These are phyloP conservation scores for Bigelowiella natans DNA, from an alignment of 78 protist genomes.

Conservation along the genomic window DNA sequence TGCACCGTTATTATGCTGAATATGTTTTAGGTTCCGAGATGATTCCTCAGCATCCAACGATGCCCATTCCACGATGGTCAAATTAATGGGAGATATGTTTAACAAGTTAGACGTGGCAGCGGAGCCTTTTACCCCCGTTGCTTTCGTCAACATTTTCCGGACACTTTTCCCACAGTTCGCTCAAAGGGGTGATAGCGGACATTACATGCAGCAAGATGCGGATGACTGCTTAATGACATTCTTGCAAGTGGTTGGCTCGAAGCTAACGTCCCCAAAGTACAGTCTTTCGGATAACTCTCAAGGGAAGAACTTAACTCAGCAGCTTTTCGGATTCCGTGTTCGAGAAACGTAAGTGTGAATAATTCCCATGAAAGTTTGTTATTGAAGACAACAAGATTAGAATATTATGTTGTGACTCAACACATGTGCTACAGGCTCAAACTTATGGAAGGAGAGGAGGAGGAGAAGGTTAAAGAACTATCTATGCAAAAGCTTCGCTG, in stretches of 20 bases:
- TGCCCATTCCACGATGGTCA: neutral
- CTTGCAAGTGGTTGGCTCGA: neutral
- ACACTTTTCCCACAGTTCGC: conserved; percentile 20
- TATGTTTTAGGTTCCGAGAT: no score
- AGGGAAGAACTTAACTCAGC: neutral
- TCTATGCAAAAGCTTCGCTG: neutral
- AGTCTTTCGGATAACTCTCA: neutral
- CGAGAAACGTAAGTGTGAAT: no score
- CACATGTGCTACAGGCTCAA: neutral
- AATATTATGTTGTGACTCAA: no score
- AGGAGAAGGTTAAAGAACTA: neutral
- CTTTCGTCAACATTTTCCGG: conserved; percentile 1
- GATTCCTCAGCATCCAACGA: neutral
- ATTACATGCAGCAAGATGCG: conserved; percentile 29
- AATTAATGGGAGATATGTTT: neutral
- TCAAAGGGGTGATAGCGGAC: conserved; percentile 21
- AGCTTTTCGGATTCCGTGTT: neutral
- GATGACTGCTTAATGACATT: conserved; percentile 26
- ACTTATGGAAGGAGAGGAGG: neutral
- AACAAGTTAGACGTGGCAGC: neutral
- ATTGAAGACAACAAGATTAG: no score
- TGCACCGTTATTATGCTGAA: no score
- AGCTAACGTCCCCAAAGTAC: neutral
- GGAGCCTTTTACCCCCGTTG: neutral
- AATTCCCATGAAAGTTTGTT: no score